Conservation (phyloP, 2,329 filamentous ascomycete species). For the Tolypocladium cylindrosporum region DNA sequence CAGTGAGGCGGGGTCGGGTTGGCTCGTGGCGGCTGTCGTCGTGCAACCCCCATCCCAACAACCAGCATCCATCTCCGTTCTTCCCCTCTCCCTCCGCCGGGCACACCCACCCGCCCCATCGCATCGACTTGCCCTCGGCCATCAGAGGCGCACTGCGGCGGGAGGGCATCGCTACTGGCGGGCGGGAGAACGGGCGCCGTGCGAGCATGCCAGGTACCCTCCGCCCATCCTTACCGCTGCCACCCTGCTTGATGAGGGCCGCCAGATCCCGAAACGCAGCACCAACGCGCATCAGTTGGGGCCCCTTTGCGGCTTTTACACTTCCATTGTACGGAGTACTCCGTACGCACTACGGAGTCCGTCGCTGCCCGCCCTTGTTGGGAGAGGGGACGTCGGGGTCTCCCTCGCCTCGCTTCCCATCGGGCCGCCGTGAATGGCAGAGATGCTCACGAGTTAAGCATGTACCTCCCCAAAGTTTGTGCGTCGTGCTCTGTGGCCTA, state of each 20-base stretch:
- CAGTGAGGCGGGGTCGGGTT: background rate
- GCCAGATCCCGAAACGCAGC: background rate
- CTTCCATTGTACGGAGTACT: background rate
- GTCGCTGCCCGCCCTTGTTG: background rate
- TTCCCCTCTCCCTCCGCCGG: background rate
- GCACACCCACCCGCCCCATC: background rate
- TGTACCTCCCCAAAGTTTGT: background rate
- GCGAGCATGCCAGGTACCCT: slow-evolving; percentile 5
- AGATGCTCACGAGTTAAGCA: background rate
- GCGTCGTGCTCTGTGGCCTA: background rate
- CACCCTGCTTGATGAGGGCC: background rate
- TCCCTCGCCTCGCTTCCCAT: background rate
- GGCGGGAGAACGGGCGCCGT: slow-evolving; percentile 1
- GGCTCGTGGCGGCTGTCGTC: background rate
- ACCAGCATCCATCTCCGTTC: background rate
- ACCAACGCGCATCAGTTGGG: background rate
- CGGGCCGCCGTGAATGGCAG: background rate
- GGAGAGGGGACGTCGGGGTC: background rate
- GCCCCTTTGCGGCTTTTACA: background rate
- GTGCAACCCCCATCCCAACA: background rate
- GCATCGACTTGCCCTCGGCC: background rate
- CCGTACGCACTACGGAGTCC: background rate
- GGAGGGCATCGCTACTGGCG: background rate
- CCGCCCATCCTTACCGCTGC: background rate
- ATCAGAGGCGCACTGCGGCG: background rate